Conservation (phyloP, 495 filamentous ascomycete genomes). For the Trichoderma parareesei region DNA sequence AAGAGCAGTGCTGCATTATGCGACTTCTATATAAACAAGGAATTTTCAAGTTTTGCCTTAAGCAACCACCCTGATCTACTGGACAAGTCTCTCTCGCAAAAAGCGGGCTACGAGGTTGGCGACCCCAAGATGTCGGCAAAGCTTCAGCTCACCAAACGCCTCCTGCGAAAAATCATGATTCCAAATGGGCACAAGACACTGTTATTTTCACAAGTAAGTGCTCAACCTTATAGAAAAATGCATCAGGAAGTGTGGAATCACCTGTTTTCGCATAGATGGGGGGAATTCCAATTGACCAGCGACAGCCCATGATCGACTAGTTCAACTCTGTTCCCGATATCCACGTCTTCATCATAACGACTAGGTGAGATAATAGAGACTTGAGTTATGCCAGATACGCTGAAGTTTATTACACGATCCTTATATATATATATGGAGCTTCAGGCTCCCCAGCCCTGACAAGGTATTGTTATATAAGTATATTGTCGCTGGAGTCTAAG, state of each 20-base stretch:
- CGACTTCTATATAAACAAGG: too few relatives aligned
- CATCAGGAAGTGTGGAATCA: constrained; percentile 55
- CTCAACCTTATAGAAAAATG: constrained; percentile 85
- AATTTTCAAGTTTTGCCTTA: too few relatives aligned
- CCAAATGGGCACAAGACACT: constrained; percentile 81
- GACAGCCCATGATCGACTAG: constrained; percentile 77
- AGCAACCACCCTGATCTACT: constrained; percentile 91
- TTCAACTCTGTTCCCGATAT: constrained; percentile 77
- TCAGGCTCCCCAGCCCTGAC: too few relatives aligned
- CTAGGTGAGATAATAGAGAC: too few relatives aligned
- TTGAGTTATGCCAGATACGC: too few relatives aligned
- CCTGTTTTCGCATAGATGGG: constrained; percentile 88
- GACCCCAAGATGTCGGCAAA: constrained; percentile 72
- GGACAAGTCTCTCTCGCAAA: constrained; percentile 52
- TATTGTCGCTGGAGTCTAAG: too few relatives aligned
- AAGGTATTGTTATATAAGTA: too few relatives aligned
- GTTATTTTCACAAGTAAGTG: constrained; percentile 91
- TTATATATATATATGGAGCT: too few relatives aligned
- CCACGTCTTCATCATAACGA: constrained; percentile 87
- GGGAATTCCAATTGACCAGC: constrained; percentile 71
- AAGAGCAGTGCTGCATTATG: too few relatives aligned
- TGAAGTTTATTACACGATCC: too few relatives aligned
- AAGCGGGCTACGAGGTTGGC: constrained; percentile 64
- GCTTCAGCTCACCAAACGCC: constrained; percentile 77
- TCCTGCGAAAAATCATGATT: constrained; percentile 78